Evolutionary conservation across 768 basidiomycete genomes (phyloP), one percentile per base, ranked within the genome.

Genomic region (Agrocybe praecox): DNA sequence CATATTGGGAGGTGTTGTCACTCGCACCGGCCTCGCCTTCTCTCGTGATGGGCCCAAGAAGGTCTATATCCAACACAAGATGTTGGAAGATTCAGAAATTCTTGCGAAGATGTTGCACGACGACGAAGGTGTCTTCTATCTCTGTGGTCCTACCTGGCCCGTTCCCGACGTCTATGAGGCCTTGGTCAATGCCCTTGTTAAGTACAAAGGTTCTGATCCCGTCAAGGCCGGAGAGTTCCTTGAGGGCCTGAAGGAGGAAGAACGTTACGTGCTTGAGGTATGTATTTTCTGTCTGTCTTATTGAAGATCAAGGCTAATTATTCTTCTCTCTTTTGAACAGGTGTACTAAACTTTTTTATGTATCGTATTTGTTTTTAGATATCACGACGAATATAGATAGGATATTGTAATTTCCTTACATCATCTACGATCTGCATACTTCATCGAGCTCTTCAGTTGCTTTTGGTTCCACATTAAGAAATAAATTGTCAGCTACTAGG

Each of bases 131-230:
- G 91, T 87, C 46, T 99, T 99, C 77, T 98, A 98, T 73, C 80
- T 99, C 45, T 98, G 97, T 70, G 96, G 96, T 23, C 97, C 96
- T 34, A 98, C 96, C 23, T 97, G 96, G 96, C 97, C 97, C n/a
- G 96, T 98, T 19, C 95, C 97, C 1, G 97, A 98, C 67, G 94
- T 99, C 6, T 96, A 92, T 66, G 90, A 96, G 72, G 92, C 97
- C 0, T 79, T 99, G 48, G 88, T 96, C 19, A 85, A 85, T 18
- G 90, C 94, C 2, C 76, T 98, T 59, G 82, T 81, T 23, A 85
- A 86, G 68, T 86, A 87, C 65, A 86, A 88, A 58, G 86, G 86
- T 15, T 76, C 84, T 68, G 80, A 85, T 12, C 74, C 78, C 45
- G 79, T 83, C 53, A 69, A 78, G 34, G 97, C 96, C 2, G 92